Base-by-base conservation (phyloP, 2,329 filamentous ascomycete genomes). In the Periconia macrospinosa region DNA sequence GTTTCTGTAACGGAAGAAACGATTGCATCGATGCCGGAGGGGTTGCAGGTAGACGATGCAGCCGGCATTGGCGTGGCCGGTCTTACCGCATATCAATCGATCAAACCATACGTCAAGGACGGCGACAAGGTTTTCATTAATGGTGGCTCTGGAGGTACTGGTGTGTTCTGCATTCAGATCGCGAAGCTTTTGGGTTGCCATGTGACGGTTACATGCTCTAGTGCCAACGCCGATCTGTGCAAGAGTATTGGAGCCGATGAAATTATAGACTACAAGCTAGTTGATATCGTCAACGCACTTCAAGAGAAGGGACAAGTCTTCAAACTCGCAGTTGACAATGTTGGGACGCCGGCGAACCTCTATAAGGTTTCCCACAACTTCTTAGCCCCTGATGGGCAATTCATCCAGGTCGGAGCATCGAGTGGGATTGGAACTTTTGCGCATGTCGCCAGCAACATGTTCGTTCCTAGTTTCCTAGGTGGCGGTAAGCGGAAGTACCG, bases 71-170 rank as follows among this genome's bases (percentile, higher is more conserved):
- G 72, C 3, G 61, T 72, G 14, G 72, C 69, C n/a, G 76, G 71
- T 1, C 50, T 77, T 27, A 76, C 75, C 2, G 76, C 74, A 18
- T 74, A 69, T 45, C 74, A 77, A 57, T 65, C 65, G 19, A 58
- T 78, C 20, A 59, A 61, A 7, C 71, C 72, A 0, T 63, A 74
- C 40, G 69, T 72, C n/a, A 75, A 74, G 53, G 52, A 59, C 5
- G 75, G 75, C 7, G 78, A 82, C 48, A 81, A 78, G 60, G 76
- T 88, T 9, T 84, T 88, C 62, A 81, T 88, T 67, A 88, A 88
- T 58, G 86, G 85, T 14, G 85, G 85, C 0, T 83, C 79, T 7
- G 86, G 86, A 10, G 86, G 86, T 0, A 81, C 78, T 1, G 86
- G 86, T 0, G 78, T 80, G 0, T 86, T 80, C 53, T 81, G 78